phyloP scores from a whole-genome alignment of 805 yeast species.

The Yarrowia sp. region DNA sequence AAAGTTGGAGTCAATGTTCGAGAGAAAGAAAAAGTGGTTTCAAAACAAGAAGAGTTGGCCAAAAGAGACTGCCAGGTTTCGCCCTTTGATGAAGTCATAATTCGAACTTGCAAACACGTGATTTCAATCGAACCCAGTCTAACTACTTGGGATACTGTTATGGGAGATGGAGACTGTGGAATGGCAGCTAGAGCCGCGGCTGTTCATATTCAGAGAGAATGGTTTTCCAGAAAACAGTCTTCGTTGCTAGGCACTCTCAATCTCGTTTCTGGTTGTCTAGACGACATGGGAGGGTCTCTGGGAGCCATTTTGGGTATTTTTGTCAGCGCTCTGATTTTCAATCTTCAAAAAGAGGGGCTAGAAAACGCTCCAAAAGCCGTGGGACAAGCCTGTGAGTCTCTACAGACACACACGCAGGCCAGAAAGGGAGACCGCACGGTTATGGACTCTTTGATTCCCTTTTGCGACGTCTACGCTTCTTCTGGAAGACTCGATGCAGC shows the following conservation, averaged over 20 bases:
- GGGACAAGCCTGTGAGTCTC: constrained; percentile 57
- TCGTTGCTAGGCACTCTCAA: constrained; percentile 51
- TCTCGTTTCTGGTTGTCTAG: constrained; percentile 79
- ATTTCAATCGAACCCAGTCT: constrained; percentile 63
- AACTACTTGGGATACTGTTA: constrained; percentile 79
- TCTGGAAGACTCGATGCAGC: constrained; percentile 58
- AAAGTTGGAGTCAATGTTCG: neutral
- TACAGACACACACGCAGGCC: constrained; percentile 84
- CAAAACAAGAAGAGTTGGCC: constrained; percentile 10
- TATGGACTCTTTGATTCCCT: constrained; percentile 85
- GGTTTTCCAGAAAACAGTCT: neutral
- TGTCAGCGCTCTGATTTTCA: constrained; percentile 68
- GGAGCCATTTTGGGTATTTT: constrained; percentile 89
- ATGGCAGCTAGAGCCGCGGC: constrained; percentile 49
- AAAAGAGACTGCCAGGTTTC: constrained; percentile 27
- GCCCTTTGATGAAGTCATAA: constrained; percentile 32
- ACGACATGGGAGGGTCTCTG: constrained; percentile 93
- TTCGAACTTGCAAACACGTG: constrained; percentile 38
- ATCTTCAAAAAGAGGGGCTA: constrained; percentile 38
- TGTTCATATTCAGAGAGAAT: neutral
- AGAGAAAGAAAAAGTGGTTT: neutral
- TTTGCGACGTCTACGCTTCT: constrained; percentile 56
- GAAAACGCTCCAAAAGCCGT: constrained; percentile 29
- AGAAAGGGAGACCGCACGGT: constrained; percentile 84
- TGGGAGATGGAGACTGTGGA: constrained; percentile 98